Percentiles rank a stretch among this genome's conserved stretches.
phyloP scores from a whole-genome alignment of 768 basidiomycete species.

The Coprinellus micaceus region DNA sequence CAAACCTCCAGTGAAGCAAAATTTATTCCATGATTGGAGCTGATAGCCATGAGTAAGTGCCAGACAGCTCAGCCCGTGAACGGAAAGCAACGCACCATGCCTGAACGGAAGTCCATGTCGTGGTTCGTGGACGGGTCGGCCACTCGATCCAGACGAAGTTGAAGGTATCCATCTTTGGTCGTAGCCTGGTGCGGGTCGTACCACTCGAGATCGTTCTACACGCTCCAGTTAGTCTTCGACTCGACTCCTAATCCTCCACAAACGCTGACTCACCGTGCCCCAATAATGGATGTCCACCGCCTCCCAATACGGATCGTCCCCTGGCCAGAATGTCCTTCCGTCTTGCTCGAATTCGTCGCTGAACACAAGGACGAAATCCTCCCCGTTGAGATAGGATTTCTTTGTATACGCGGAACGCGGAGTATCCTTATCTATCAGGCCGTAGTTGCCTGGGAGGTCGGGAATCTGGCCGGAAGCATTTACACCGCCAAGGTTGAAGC shows the following conservation, averaged over 20 bases:
- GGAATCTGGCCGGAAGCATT: slow-evolving; percentile 90
- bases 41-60: slow-evolving; percentile 29
- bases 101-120: slow-evolving; percentile 81
- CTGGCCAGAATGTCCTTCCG: slow-evolving; percentile 68
- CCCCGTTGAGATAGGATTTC: slow-evolving; percentile 70
- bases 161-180: slow-evolving; percentile 73
- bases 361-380: slow-evolving; percentile 79
- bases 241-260: background rate
- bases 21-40: slow-evolving; percentile 86
- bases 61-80: slow-evolving; percentile 13
- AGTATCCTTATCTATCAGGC: slow-evolving; percentile 75
- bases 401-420: slow-evolving; percentile 49
- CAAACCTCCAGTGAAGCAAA: slow-evolving; percentile 93
- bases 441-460: slow-evolving; percentile 59
- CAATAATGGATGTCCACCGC: slow-evolving; percentile 86
- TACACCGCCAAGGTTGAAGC: slow-evolving; percentile 87
- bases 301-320: slow-evolving; percentile 86
- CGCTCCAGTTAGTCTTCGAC: slow-evolving; percentile 26
- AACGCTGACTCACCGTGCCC: slow-evolving; percentile 24
- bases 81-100: slow-evolving; percentile 39
- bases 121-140: slow-evolving; percentile 43
- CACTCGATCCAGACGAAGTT: slow-evolving; percentile 73
- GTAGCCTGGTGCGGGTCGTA: slow-evolving; percentile 68
- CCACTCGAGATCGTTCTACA: slow-evolving; percentile 83
- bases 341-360: slow-evolving; percentile 69